Evolutionary conservation across 2,329 filamentous ascomycete species (phyloP).

Genomic region (Massarina eburnea): DNA sequence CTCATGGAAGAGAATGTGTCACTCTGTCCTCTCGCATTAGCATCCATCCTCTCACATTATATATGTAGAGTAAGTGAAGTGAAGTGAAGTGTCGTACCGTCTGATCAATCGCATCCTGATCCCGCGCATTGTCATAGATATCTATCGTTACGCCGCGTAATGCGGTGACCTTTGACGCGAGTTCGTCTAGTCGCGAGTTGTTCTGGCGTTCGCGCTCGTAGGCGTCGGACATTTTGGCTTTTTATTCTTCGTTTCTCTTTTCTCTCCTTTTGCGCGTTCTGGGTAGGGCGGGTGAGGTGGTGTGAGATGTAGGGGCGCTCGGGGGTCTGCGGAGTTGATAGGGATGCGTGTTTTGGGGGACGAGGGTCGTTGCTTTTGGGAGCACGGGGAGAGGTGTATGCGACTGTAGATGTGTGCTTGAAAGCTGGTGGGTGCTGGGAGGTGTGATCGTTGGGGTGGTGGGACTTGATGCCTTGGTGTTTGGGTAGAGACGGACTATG

Average conservation of each 20-base stretch:
- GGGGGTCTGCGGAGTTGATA: not conserved
- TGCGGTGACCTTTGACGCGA: slow-evolving; percentile 86
- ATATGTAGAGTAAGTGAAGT: not conserved
- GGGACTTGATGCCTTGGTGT: too few relatives aligned
- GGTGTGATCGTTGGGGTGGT: too few relatives aligned
- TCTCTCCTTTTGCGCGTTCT: not conserved
- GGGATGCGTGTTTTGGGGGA: not conserved
- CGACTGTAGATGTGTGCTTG: too few relatives aligned
- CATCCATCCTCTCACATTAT: not conserved
- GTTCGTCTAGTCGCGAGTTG: slow-evolving; percentile 88
- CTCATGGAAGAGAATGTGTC: slow-evolving; percentile 91
- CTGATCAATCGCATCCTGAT: slow-evolving; percentile 84
- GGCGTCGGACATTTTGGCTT: slow-evolving; percentile 5
- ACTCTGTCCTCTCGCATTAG: slow-evolving; percentile 54
- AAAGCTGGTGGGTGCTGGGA: too few relatives aligned
- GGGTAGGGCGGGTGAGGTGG: not conserved
- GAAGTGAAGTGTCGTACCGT: slow-evolving; percentile 60
- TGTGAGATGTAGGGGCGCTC: not conserved
- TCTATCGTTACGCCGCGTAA: slow-evolving; percentile 93
- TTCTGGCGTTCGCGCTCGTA: slow-evolving; percentile 63
- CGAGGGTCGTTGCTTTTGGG: not conserved
- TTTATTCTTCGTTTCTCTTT: not conserved
- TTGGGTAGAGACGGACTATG: too few relatives aligned
- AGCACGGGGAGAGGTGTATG: too few relatives aligned
- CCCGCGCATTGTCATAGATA: slow-evolving; percentile 93